Evolutionary conservation across 345 rosid genomes (phyloP), one percentile per base, ranked within the genome.

Genomic region (Rhizophora apiculata): DNA sequence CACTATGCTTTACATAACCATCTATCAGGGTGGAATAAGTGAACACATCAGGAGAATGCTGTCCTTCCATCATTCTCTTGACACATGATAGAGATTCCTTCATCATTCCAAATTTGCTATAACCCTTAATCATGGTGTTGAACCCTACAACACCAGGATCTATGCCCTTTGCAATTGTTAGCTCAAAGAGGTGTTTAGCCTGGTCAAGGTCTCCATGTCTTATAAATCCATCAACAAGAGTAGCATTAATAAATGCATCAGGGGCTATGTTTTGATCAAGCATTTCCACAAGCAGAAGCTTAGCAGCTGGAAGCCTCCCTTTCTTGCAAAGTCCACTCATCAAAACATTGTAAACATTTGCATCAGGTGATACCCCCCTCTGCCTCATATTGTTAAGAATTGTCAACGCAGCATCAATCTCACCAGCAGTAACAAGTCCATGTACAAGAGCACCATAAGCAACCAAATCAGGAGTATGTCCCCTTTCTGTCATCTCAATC

Each of bases 111-210:
- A 71, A 79, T 79, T 86, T 88, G 79, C 98, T 88, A 76, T 81
- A 91, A 70, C 96, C 95, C 80, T 89, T 94, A 61, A 94, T 89
- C 98, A 91, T 82, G 74, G 86, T 83, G 60, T 94, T 94, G 73
- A 82, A 82, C 61, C 83, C 95, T 58, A 89, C 95, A 10, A 82
- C 78, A 76, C 83, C 90, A 62, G 80, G 88, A 78, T 86, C 79
- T 64, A 85, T 72, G 65, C 89, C 85, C 71, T 89, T 82, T 63
- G 68, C 83, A 59, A 85, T 67, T 24, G 91, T 76, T 57, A 83
- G 74, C 74, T 76, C 72, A 60, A 87, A 88, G 64, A 93, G 69
- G 46, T 76, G 79, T 71, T 72, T 84, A 27, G 97, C 97, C 77
- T 82, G 90, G 48, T 81, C 76, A 62, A 94, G 75, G 53, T 91